These are phyloP conservation scores for Penicillium crystallinum DNA, from an alignment of 495 filamentous ascomycete species.

Conservation along the genomic window DNA sequence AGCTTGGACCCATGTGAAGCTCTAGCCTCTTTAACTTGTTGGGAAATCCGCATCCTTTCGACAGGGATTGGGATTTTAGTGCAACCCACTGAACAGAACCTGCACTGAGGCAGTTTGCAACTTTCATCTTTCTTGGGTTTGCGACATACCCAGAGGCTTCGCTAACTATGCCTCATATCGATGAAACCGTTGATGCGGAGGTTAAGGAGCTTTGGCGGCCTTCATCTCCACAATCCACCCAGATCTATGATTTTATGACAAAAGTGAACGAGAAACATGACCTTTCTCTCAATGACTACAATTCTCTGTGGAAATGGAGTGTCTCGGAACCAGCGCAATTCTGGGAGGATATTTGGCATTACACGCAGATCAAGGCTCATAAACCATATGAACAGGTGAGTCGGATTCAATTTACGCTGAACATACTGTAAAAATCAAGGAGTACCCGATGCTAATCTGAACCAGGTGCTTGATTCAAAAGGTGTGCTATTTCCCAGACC, in stretches of 20 bases:
- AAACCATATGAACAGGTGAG: conserved; percentile 55
- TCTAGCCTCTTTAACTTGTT: conserved; percentile 1
- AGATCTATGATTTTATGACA: conserved; percentile 66
- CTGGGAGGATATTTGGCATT: conserved; percentile 85
- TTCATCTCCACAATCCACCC: conserved; percentile 57
- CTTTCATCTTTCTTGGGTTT: not conserved
- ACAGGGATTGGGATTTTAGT: not conserved
- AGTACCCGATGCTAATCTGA: conserved; percentile 5
- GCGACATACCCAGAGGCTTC: not conserved
- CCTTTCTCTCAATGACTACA: conserved; percentile 57
- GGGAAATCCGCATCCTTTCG: not conserved
- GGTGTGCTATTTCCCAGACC: conserved; percentile 79
- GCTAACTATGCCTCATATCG: conserved; percentile 23
- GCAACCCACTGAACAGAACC: too few relatives aligned
- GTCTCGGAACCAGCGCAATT: conserved; percentile 67
- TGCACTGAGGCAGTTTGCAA: not conserved
- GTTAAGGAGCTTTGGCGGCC: conserved; percentile 65
- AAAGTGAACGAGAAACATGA: conserved; percentile 62
- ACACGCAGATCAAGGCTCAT: conserved; percentile 67
- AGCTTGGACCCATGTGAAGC: conserved; percentile 8
- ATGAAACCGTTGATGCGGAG: conserved; percentile 18
- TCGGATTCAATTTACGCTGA: not conserved
- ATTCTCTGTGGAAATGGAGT: conserved; percentile 77
- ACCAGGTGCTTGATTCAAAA: conserved; percentile 61
- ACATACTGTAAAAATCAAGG: not conserved